phyloP scores from a whole-genome alignment of 2,329 filamentous ascomycete genomes.

The Penicillium griseofulvum region DNA sequence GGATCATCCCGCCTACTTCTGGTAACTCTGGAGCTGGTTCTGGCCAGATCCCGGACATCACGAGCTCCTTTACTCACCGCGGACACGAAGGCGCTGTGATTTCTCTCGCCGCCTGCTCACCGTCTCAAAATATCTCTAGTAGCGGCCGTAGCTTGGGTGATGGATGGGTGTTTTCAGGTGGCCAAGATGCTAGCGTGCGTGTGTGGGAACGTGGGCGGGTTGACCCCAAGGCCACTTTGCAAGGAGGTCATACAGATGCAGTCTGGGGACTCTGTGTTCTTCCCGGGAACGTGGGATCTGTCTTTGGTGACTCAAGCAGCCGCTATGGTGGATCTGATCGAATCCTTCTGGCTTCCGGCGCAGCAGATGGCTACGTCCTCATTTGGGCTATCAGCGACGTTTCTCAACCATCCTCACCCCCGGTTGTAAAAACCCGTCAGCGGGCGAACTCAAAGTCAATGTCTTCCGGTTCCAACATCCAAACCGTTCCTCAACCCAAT shows the following conservation, averaged over 20 bases:
- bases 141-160: conserved; percentile 85
- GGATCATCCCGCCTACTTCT: conserved; percentile 84
- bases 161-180: conserved; percentile 97
- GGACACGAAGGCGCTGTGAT: conserved; percentile 91
- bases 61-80: conserved; percentile 90
- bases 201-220: conserved; percentile 95
- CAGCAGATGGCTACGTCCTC: conserved; percentile 85
- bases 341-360: conserved; percentile 85
- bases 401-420: conserved; percentile 78
- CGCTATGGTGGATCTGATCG: conserved; percentile 78
- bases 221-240: conserved; percentile 89
- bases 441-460: conserved; percentile 93
- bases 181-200: conserved; percentile 86
- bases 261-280: conserved; percentile 95
- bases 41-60: conserved; percentile 81
- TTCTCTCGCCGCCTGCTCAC: conserved; percentile 80
- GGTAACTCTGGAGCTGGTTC: conserved; percentile 59
- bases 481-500: conserved; percentile 84
- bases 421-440: conserved; percentile 69
- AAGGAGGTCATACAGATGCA: conserved; percentile 83
- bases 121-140: conserved; percentile 82
- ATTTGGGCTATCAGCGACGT: conserved; percentile 94
- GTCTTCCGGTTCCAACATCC: conserved; percentile 89
- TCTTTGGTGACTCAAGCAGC: conserved; percentile 71
- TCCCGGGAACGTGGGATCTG: conserved; percentile 72